Evolutionary conservation across 1,284 basidiomycete species (phyloP).

Genomic region (Ganoderma meredithae): DNA sequence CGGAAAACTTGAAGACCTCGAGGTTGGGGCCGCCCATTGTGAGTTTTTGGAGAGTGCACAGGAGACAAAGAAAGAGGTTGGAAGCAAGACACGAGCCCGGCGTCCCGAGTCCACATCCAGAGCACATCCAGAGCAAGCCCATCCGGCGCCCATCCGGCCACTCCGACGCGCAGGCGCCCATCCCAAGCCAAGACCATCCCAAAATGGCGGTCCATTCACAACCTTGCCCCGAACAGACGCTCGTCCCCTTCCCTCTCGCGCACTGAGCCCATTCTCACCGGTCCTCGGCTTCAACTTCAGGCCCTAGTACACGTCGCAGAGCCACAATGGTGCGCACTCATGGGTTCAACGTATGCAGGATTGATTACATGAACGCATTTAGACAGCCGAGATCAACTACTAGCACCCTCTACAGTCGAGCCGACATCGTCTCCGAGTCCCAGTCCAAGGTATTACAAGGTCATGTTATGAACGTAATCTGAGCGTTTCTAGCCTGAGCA

Average conservation of each 20-base stretch:
- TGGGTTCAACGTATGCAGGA: slow-evolving; percentile 16
- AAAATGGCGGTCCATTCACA: neutral
- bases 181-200: neutral
- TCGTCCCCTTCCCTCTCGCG: neutral
- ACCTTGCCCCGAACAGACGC: no score
- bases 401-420: slow-evolving; percentile 15
- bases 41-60: neutral
- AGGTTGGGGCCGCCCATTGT: slow-evolving; percentile 83
- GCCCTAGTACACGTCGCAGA: neutral
- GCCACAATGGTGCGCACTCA: neutral
- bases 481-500: slow-evolving; percentile 20
- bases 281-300: neutral
- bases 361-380: slow-evolving; percentile 6
- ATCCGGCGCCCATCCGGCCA: neutral
- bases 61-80: neutral
- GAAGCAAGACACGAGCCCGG: slow-evolving; percentile 1
- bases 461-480: slow-evolving; percentile 4
- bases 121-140: neutral
- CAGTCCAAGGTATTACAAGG: slow-evolving; percentile 12
- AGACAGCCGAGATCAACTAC: slow-evolving; percentile 1
- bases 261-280: neutral
- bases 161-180: neutral
- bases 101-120: slow-evolving; percentile 1
- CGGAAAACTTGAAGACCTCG: slow-evolving; percentile 88
- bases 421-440: slow-evolving; percentile 1